Conservation (phyloP, 2,329 filamentous ascomycete genomes). For the Pseudomassariella vexata region DNA sequence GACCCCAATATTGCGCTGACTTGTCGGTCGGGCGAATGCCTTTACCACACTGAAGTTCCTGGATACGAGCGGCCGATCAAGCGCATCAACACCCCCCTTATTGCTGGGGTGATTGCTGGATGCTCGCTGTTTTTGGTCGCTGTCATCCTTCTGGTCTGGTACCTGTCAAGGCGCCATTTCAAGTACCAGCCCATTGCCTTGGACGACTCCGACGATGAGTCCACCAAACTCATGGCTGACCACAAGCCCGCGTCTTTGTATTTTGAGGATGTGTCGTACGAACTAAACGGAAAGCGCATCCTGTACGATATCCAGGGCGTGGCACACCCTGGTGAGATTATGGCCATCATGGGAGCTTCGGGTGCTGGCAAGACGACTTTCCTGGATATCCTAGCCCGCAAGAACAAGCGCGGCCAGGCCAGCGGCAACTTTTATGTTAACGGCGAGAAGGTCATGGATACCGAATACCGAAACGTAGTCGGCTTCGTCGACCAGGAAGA, state of each 20-base stretch:
- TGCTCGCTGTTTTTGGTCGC: slow-evolving; percentile 84
- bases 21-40: slow-evolving; percentile 83
- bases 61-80: slow-evolving; percentile 86
- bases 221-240: slow-evolving; percentile 78
- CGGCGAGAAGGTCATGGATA: slow-evolving; percentile 78
- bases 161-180: slow-evolving; percentile 69
- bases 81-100: slow-evolving; percentile 93
- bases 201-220: slow-evolving; percentile 87
- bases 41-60: slow-evolving; percentile 88
- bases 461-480: slow-evolving; percentile 84
- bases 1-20: slow-evolving; percentile 81
- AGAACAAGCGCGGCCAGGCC: slow-evolving; percentile 84
- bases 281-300: slow-evolving; percentile 82
- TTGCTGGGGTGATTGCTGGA: slow-evolving; percentile 85
- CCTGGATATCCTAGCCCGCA: slow-evolving; percentile 88
- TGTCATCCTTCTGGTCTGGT: slow-evolving; percentile 79
- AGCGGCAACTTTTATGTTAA: slow-evolving; percentile 87
- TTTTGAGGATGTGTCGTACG: slow-evolving; percentile 84
- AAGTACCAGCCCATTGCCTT: slow-evolving; percentile 71
- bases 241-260: slow-evolving; percentile 86
- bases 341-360: slow-evolving; percentile 97
- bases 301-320: slow-evolving; percentile 74
- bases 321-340: slow-evolving; percentile 90
- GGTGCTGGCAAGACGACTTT: slow-evolving; percentile 97
- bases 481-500: slow-evolving; percentile 99